Base-by-base conservation (phyloP, 2,329 filamentous ascomycete species). In the Coniella vitis region DNA sequence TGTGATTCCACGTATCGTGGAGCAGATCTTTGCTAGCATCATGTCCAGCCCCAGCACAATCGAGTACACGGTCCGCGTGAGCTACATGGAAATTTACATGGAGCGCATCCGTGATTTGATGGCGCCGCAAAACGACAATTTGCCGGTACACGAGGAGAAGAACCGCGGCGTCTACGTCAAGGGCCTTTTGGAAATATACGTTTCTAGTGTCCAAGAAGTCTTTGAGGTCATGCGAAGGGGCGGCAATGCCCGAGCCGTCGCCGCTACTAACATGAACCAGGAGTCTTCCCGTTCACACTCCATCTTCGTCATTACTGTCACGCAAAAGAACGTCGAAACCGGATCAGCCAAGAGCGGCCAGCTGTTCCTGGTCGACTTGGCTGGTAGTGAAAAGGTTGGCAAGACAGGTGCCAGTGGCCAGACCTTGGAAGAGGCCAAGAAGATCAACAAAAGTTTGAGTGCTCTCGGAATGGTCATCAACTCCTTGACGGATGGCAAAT, bases 31-130 rank as follows among this genome's bases (percentile, higher is more conserved):
- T 66, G 84, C 87, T 59, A 95, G 87, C 69, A 97, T 97, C 66
- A 77, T 96, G 70, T 83, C 87, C 19, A 95, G 90, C 60, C 88
- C 91, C 38, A 84, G 84, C 60, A 95, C 88, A 58, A 96, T 97
- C 65, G 93, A 97, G 69, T 97, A 97, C 69, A 97, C 90, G n/a
- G 91, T 98, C 46, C 83, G 90, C 49, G 91, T 97, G 63, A 95
- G 90, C 68, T 97, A 97, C 70, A 96, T 98, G 90, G 93, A 98
- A 70, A 97, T 98, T 56, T 98, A 98, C 74, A 98, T 97, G 93
- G 93, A 98, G 72, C 83, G 87, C 59, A 97, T 98, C 66, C 83
- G 91, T 61, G 93, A 98, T 81, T 71, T 98, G 61, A 73, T 98
- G 55, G 83, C 86, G 20, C 93, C 93, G 10, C 86, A 90, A 53